phyloP scores from a whole-genome alignment of 2,329 filamentous ascomycete species.

The Ascosphaera pollenicola region DNA sequence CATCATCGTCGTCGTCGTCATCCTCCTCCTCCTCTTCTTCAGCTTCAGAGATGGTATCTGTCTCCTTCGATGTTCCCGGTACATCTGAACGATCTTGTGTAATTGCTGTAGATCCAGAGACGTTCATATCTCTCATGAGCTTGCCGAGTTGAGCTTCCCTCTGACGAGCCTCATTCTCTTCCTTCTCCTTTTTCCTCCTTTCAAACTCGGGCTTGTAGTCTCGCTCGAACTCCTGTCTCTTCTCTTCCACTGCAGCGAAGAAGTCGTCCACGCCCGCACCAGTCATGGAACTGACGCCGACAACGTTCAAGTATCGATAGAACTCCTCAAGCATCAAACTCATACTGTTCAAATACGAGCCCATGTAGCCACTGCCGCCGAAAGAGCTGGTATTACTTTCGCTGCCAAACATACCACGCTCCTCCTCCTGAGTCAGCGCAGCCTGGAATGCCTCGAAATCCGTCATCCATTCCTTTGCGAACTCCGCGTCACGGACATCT shows the following conservation, averaged over 20 bases:
- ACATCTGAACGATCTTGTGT: not conserved
- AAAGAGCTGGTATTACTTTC: constrained; percentile 36
- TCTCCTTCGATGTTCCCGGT: constrained; percentile 7
- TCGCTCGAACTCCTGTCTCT: constrained; percentile 65
- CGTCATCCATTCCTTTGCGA: constrained; percentile 98
- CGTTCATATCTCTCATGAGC: constrained; percentile 83
- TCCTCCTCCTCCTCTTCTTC: constrained; percentile 32
- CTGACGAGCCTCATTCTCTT: constrained; percentile 47
- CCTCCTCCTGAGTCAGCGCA: constrained; percentile 61
- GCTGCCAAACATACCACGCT: constrained; percentile 51
- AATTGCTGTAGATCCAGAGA: constrained; percentile 19
- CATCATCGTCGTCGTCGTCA: constrained; percentile 34
- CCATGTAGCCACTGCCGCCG: constrained; percentile 84
- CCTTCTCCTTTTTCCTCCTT: constrained; percentile 49
- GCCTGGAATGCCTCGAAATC: constrained; percentile 92
- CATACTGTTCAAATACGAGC: constrained; percentile 89
- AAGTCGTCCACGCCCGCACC: constrained; percentile 85
- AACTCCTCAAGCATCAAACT: constrained; percentile 94
- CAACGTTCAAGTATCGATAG: constrained; percentile 79
- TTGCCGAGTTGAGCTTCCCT: constrained; percentile 69
- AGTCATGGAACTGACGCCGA: constrained; percentile 82
- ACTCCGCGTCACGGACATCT: constrained; percentile 73
- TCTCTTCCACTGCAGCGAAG: constrained; percentile 70
- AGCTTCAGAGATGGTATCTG: constrained; percentile 26
- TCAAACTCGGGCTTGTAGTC: constrained; percentile 91